Evolutionary conservation across 768 basidiomycete genomes (phyloP), one percentile per base, ranked within the genome.

Genomic region (Xerocomellus intermedius): DNA sequence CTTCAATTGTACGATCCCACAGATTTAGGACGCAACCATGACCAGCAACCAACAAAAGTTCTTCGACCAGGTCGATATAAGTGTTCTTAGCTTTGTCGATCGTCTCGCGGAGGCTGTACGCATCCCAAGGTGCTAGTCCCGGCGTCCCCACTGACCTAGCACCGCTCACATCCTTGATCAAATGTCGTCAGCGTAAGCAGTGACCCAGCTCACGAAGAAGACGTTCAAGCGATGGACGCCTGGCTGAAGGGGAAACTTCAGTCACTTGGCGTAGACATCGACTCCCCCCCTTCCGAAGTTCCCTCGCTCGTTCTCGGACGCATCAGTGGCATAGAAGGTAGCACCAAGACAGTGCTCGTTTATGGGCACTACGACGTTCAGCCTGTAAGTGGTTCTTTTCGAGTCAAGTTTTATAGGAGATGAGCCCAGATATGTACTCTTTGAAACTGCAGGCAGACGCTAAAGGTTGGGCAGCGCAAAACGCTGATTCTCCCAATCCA

Each of bases 361-460:
- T 96, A 95, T 66, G 91, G 89, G 4, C 93, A 95, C 70, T 94
- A 90, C 64, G 93, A 95, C 65, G 93, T 95, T 5, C 93, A 94
- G 67, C 92, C 93, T 12, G 88, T 89, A 53, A 44, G 82, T 73
- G 4, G 26, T 22, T 30, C 9, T n/a, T 38, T 36, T 36, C 35
- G 17, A 36, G 14, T 35, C 7, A 14, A 17, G 8, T 48, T 14
- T 19, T 19, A 22, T 16, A n/a, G 9, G 10, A 8, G 7, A 16
- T 10, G 17, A 37, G 36, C 24, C 19, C 7, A n/a, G 6, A 5
- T 12, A 21, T 28, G n/a, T 16, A 17, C 19, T 37, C 19, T 32
- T 9, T n/a, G 28, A 30, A 16, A 32, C 17, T 13, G 7, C 16
- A 53, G 52, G 52, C 52, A 1, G 52, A 53, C n/a, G 8, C 17